These are phyloP conservation scores for Penicillium sp. DNA, from an alignment of 2,329 filamentous ascomycete genomes.

Conservation along the genomic window DNA sequence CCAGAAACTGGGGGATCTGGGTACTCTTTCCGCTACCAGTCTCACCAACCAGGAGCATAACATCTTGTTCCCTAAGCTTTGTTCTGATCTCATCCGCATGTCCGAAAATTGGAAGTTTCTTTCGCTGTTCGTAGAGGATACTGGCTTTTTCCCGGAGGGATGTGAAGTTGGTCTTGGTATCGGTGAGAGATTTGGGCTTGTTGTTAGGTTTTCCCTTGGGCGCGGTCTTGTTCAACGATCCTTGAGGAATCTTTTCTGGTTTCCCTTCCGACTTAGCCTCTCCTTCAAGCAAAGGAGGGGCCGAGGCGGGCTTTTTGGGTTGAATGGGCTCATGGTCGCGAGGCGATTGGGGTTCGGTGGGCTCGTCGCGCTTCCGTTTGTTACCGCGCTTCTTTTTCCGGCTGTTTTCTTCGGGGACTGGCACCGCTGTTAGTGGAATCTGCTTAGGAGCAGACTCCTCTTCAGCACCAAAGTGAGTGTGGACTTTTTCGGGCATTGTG, in stretches of 20 bases:
- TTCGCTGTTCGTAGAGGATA: slow-evolving; percentile 54
- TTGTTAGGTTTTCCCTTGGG: slow-evolving; percentile 12
- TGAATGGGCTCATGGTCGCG: slow-evolving; percentile 8
- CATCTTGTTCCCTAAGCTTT: slow-evolving; percentile 64
- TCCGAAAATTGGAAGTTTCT: slow-evolving; percentile 77
- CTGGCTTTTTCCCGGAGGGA: slow-evolving; percentile 49
- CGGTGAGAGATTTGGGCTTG: slow-evolving; percentile 18
- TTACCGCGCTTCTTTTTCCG: slow-evolving; percentile 32
- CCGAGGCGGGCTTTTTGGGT: background rate
- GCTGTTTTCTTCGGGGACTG: slow-evolving; percentile 6
- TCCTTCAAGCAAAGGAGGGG: background rate
- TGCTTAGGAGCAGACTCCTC: slow-evolving; percentile 21
- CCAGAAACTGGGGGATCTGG: slow-evolving; percentile 89
- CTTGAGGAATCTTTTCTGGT: background rate
- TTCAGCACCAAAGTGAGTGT: slow-evolving; percentile 40
- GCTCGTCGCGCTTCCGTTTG: slow-evolving; percentile 36
- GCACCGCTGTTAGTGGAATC: slow-evolving; percentile 7
- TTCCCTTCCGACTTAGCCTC: background rate
- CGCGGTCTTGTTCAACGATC: background rate
- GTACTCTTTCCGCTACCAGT: slow-evolving; percentile 97
- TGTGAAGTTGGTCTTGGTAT: slow-evolving; percentile 26
- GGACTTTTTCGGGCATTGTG: slow-evolving; percentile 46
- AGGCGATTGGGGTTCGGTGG: slow-evolving; percentile 5
- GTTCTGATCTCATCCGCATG: slow-evolving; percentile 69
- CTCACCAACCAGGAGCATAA: slow-evolving; percentile 86